Conservation (phyloP, 257 asterid genomes). For the Ophiorrhiza pumila region DNA sequence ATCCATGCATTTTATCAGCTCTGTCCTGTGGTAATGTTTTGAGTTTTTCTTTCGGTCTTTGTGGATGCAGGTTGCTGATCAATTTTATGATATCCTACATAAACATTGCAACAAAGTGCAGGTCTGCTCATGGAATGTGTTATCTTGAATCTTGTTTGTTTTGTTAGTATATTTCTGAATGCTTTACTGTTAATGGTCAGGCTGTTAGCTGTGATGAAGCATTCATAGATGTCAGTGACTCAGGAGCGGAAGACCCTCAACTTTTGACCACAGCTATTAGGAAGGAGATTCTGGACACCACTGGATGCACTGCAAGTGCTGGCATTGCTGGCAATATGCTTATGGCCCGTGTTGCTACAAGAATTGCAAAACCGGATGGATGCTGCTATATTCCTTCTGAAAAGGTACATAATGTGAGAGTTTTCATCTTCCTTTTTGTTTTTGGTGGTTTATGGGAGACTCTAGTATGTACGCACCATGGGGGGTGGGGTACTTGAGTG, state of each 20-base stretch:
- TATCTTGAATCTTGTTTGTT: background rate
- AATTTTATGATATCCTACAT: constrained; percentile 81
- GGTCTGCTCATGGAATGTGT: constrained; percentile 33
- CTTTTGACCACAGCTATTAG: constrained; percentile 67
- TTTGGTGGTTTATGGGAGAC: background rate
- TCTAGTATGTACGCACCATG: no score
- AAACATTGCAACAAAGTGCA: constrained; percentile 87
- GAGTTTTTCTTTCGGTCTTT: constrained; percentile 11
- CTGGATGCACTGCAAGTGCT: constrained; percentile 95
- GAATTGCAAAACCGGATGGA: constrained; percentile 90
- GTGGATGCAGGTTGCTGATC: constrained; percentile 82
- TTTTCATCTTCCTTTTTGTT: no score
- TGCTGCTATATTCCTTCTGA: constrained; percentile 74
- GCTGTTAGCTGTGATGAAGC: constrained; percentile 99
- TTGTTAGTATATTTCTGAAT: background rate
- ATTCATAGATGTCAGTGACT: constrained; percentile 75
- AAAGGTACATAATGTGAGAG: constrained; percentile 37
- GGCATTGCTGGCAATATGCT: constrained; percentile 96
- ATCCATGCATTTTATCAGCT: background rate
- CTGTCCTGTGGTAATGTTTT: constrained; percentile 1
- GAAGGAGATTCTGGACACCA: constrained; percentile 57
- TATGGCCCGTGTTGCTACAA: constrained; percentile 94
- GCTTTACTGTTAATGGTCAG: constrained; percentile 38
- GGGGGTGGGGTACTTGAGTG: no score
- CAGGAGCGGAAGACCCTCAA: constrained; percentile 62